Evolutionary conservation across 2,329 filamentous ascomycete species (phyloP), one percentile per base, ranked within the genome.

Genomic region (Leptodontidium sp.): DNA sequence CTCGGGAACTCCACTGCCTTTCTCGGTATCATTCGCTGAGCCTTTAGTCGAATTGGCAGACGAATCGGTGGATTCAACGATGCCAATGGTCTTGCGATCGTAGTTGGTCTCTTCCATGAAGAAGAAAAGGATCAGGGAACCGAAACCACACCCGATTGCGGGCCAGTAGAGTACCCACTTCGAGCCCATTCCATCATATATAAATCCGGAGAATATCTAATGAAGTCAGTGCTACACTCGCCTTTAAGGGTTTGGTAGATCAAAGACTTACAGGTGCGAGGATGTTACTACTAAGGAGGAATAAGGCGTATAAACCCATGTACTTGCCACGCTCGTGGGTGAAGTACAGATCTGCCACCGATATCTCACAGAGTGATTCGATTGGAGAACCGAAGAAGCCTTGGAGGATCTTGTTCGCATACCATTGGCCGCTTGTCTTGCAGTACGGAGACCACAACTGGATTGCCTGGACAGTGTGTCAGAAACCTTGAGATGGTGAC

Each of bases 81-180:
- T 45, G 1, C 66, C 68, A 38, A 72, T 57, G 21, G 63, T 68
- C 47, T 64, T 65, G 1, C 65, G 47, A 35, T 65, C 55, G 55
- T 68, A 72, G 43, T 68, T 88, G 6, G 86, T 87, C 75, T 89
- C 87, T 75, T 88, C 87, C 80, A 87, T 83, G 75, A 84, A 83
- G 72, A 88, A 84, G 78, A 87, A 87, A 0, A 86, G 76, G 69
- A 86, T 80, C 29, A 88, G 72, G 40, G 84, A 83, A 21, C 78
- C 80, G 2, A 82, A 75, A 1, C 78, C 84, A 8, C 78, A 76
- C 69, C 88, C 81, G 45, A 89, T 87, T 7, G 86, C 83, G n/a
- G 82, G 82, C 79, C 85, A 87, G 72, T 84, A 83, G 75, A 84
- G 78, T 14, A 81, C 80, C 83, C 84, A 86, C 61, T 80, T 70